Evolutionary conservation across 129 eudicot genomes (phyloP).

Genomic region (Flaveria trinervia): DNA sequence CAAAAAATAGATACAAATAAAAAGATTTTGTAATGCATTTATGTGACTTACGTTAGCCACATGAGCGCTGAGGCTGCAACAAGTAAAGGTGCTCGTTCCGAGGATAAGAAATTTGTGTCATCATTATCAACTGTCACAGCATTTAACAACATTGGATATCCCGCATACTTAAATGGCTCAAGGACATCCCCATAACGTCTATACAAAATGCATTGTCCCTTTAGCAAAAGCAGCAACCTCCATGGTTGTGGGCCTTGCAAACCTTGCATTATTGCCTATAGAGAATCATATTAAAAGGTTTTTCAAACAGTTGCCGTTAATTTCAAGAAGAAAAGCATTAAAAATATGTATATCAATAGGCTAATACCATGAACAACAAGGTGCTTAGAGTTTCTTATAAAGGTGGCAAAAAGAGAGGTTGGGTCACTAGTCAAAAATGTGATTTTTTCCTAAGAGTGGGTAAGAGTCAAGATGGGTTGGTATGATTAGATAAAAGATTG

Average conservation of each 20-base stretch:
- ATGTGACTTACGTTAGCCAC: constrained; percentile 89
- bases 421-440: constrained; percentile 1
- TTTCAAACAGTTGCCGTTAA: constrained; percentile 11
- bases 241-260: constrained; percentile 96
- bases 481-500: background rate
- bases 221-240: constrained; percentile 88
- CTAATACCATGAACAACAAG: background rate
- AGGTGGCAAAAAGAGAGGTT: background rate
- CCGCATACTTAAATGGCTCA: constrained; percentile 97
- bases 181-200: constrained; percentile 82
- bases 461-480: background rate
- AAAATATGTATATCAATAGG: constrained; percentile 9
- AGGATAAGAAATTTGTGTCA: constrained; percentile 82
- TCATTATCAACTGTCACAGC: constrained; percentile 92
- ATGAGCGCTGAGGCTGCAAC: constrained; percentile 96
- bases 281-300: constrained; percentile 20
- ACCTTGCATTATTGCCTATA: constrained; percentile 96
- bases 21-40: constrained; percentile 2
- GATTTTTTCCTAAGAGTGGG: background rate
- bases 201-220: constrained; percentile 92
- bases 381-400: background rate
- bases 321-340: constrained; percentile 20
- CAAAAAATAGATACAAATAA: background rate
- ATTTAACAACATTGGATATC: constrained; percentile 94
- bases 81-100: constrained; percentile 91